A percentile compares a stretch with the other conserved stretches of the same genome.
Evolutionary conservation across 306 rosid genomes (phyloP).

Genomic region (Hylodesmum podocarpum): DNA sequence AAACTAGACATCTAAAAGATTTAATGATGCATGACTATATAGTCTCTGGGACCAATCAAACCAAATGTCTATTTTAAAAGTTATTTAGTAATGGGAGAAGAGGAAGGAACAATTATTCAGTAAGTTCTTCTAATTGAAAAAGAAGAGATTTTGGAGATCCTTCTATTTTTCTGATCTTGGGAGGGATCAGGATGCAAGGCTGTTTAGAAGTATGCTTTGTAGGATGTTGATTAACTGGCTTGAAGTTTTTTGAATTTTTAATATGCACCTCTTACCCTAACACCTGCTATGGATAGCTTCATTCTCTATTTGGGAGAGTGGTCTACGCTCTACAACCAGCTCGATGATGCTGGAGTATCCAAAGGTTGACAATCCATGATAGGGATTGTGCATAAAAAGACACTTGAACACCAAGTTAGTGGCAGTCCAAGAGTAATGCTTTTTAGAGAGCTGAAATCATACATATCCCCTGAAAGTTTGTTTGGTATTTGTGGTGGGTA

Average conservation of each 20-base stretch:
- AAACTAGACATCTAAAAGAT: not conserved
- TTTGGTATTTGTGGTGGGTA: not conserved
- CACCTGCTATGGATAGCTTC: not conserved
- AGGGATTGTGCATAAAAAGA: not conserved
- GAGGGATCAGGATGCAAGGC: not conserved
- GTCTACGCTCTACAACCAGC: not conserved
- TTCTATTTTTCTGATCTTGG: not conserved
- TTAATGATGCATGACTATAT: not conserved
- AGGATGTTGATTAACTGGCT: not conserved
- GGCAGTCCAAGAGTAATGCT: not conserved
- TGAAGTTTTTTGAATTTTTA: not conserved
- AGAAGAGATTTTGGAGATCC: not conserved
- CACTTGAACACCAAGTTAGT: not conserved
- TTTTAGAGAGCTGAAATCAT: not conserved
- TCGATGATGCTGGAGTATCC: not conserved
- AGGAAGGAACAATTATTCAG: not conserved
- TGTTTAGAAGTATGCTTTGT: not conserved
- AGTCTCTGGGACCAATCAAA: not conserved
- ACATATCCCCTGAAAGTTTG: not conserved
- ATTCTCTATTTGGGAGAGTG: not conserved
- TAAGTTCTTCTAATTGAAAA: not conserved
- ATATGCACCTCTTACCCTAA: not conserved
- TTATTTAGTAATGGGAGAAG: not conserved
- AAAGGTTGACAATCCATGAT: not conserved
- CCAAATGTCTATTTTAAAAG: not conserved